These are phyloP conservation scores for Metarhizium brunneum DNA, from an alignment of 2,329 filamentous ascomycete species.

Conservation along the genomic window DNA sequence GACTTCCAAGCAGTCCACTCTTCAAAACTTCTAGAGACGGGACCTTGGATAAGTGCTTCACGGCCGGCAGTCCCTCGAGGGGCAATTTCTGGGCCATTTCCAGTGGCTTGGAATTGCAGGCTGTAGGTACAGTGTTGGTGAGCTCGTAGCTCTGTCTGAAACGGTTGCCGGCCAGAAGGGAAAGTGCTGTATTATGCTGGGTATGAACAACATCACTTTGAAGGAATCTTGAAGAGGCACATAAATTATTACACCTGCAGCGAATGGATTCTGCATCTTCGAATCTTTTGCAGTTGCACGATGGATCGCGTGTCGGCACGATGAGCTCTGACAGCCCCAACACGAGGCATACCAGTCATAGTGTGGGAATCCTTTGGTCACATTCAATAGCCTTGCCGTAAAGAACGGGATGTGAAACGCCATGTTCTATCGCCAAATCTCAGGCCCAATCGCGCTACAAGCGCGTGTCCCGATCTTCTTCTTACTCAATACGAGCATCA, in stretches of 20 bases:
- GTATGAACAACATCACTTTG: background rate
- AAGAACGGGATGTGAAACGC: conserved; percentile 12
- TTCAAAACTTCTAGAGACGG: conserved; percentile 10
- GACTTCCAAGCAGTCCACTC: conserved; percentile 6
- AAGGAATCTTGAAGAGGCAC: conserved; percentile 1
- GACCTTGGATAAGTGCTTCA: conserved; percentile 12
- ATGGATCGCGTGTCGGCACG: conserved; percentile 10
- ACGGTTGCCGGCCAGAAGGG: background rate
- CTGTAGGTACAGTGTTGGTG: background rate
- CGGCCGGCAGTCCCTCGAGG: conserved; percentile 5
- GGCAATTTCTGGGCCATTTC: conserved; percentile 8
- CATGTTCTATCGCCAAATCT: background rate
- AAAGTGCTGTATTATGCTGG: background rate
- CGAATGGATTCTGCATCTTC: background rate
- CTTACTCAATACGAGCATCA: background rate
- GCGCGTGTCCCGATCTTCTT: conserved; percentile 3
- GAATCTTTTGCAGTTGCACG: background rate
- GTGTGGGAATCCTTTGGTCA: conserved; percentile 1
- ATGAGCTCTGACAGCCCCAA: conserved; percentile 3
- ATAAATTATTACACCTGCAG: background rate
- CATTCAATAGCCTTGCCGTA: conserved; percentile 7
- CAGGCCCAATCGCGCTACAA: conserved; percentile 1
- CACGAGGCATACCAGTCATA: conserved; percentile 15
- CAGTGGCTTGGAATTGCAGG: background rate
- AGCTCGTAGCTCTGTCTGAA: background rate